Evolutionary conservation across 768 basidiomycete genomes (phyloP).

Genomic region (Mycena rebaudengoi): DNA sequence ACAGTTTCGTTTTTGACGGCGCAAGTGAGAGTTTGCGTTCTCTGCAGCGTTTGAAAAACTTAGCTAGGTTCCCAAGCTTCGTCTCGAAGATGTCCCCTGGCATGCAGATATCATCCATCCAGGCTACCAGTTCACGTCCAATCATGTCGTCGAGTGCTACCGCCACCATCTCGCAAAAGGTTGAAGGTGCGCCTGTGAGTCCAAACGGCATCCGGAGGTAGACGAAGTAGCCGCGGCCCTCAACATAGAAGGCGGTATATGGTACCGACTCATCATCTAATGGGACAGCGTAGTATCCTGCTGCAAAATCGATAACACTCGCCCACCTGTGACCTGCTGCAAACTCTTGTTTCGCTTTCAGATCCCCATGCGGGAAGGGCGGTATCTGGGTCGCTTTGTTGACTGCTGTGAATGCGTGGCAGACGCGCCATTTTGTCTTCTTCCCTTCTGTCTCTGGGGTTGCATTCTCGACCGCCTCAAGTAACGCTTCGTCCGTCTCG

Average conservation of each 20-base stretch:
- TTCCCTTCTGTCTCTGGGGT: no score
- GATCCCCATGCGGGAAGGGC: constrained; percentile 45
- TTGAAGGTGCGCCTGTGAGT: constrained; percentile 29
- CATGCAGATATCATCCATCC: constrained; percentile 19
- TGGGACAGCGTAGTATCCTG: constrained; percentile 42
- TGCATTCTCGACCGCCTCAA: constrained; percentile 3
- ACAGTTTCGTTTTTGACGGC: constrained; percentile 24
- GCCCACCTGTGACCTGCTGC: constrained; percentile 46
- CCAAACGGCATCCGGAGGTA: constrained; percentile 30
- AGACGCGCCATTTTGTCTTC: no score
- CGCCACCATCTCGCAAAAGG: constrained; percentile 26
- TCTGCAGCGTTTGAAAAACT: constrained; percentile 12
- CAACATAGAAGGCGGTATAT: constrained; percentile 46
- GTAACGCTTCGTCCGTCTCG: neutral
- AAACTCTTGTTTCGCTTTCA: constrained; percentile 45
- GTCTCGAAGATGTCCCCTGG: constrained; percentile 14
- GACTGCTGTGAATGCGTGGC: no score
- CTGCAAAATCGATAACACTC: constrained; percentile 45
- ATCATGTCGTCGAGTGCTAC: constrained; percentile 20
- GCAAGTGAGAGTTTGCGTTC: constrained; percentile 9
- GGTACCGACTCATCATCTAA: constrained; percentile 30
- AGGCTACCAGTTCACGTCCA: constrained; percentile 8
- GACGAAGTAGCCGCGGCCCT: constrained; percentile 41
- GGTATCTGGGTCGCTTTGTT: constrained; percentile 25
- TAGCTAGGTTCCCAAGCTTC: neutral